phyloP scores from a whole-genome alignment of 805 yeast genomes.

The Yamadazyma takamatsuzukensis region DNA sequence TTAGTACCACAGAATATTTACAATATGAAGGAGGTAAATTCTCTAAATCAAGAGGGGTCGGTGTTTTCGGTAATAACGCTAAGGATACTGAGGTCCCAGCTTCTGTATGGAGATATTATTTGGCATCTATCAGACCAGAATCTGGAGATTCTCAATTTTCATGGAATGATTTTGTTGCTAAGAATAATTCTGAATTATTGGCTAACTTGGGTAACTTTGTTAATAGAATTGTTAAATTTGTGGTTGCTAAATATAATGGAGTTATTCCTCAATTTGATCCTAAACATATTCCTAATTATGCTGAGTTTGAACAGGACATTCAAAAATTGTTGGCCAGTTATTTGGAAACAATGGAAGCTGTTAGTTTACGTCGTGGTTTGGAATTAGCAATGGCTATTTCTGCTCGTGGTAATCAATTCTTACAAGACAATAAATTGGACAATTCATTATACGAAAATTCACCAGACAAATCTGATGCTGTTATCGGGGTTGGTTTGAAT shows the following conservation, averaged over 20 bases:
- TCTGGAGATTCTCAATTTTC: conserved; percentile 94
- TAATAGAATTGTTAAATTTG: conserved; percentile 88
- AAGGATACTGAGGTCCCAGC: conserved; percentile 87
- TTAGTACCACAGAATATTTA: conserved; percentile 92
- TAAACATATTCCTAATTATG: conserved; percentile 44
- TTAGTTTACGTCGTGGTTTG: conserved; percentile 81
- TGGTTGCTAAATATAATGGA: conserved; percentile 85
- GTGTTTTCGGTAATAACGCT: conserved; percentile 98
- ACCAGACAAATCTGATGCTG: conserved; percentile 85
- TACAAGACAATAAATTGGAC: conserved; percentile 94
- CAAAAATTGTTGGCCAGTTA: conserved; percentile 59
- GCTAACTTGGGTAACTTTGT: conserved; percentile 97
- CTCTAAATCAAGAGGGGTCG: conserved; percentile 95
- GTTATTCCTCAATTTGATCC: conserved; percentile 71
- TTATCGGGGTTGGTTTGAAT: conserved; percentile 87
- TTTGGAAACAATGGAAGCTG: conserved; percentile 69
- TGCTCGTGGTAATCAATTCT: conserved; percentile 89
- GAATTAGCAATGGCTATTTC: conserved; percentile 90
- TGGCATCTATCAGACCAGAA: conserved; percentile 92
- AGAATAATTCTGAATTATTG: conserved; percentile 88
- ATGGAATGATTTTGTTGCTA: conserved; percentile 92
- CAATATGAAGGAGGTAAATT: conserved; percentile 98
- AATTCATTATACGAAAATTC: conserved; percentile 72
- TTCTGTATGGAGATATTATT: conserved; percentile 96
- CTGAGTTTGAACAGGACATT: conserved; percentile 50